phyloP scores from a whole-genome alignment of 108 stramenopile genomes.

The Skeletonema grethae region DNA sequence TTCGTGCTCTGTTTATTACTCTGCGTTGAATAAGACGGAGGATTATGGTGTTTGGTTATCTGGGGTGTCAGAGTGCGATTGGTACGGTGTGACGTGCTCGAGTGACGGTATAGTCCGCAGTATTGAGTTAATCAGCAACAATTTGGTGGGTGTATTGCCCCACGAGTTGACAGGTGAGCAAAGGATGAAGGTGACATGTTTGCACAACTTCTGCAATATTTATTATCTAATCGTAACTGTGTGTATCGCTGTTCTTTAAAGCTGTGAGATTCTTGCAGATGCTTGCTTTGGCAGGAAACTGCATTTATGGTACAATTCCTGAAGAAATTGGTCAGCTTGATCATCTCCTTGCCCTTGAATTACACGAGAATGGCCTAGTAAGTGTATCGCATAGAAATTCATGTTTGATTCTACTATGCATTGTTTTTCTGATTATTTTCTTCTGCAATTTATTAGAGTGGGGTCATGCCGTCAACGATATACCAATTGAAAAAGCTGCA shows the following conservation, averaged over 20 bases:
- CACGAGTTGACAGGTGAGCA: constrained; percentile 14
- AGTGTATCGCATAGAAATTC: background rate
- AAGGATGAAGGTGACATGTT: background rate
- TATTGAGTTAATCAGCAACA: constrained; percentile 26
- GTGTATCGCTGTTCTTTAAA: background rate
- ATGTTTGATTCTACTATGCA: background rate
- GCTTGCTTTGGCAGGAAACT: constrained; percentile 29
- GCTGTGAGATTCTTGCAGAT: constrained; percentile 17
- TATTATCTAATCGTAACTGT: background rate
- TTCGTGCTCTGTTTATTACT: constrained; percentile 1
- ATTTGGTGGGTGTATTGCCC: constrained; percentile 15
- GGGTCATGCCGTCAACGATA: constrained; percentile 3
- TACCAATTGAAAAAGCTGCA: constrained; percentile 26
- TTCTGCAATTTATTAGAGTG: background rate
- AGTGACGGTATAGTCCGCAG: constrained; percentile 36
- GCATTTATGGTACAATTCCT: constrained; percentile 37
- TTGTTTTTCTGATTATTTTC: background rate
- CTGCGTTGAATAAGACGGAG: background rate
- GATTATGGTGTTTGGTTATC: constrained; percentile 45
- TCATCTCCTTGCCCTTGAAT: constrained; percentile 13
- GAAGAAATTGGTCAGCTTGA: constrained; percentile 15
- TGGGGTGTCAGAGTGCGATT: constrained; percentile 47
- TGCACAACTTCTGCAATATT: background rate
- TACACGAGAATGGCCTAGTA: constrained; percentile 24
- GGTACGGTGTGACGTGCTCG: constrained; percentile 66